A percentile compares a stretch with the other conserved stretches of the same genome.
Conservation (phyloP, 2,329 filamentous ascomycete genomes). For the Clarireedia homoeocarpa region DNA sequence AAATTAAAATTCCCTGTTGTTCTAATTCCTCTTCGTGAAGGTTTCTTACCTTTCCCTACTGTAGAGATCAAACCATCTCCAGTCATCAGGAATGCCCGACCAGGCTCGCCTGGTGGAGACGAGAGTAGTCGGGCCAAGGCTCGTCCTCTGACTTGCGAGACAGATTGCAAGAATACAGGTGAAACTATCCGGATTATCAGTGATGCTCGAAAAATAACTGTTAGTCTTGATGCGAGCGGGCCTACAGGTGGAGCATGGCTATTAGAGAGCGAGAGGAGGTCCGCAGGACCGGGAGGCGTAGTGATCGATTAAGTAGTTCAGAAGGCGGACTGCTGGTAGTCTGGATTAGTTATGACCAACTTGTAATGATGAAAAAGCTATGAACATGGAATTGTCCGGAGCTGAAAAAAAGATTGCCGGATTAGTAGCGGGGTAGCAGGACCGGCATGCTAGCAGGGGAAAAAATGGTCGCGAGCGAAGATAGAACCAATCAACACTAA, state of each 20-base stretch:
- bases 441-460: not conserved
- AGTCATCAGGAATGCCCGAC: slow-evolving; percentile 19
- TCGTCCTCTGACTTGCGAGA: slow-evolving; percentile 54
- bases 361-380: no score
- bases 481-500: not conserved
- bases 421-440: no score
- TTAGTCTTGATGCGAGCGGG: slow-evolving; percentile 62
- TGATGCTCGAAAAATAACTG: slow-evolving; percentile 63
- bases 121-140: slow-evolving; percentile 15
- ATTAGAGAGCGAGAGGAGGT: slow-evolving; percentile 48
- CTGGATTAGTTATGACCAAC: no score
- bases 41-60: slow-evolving; percentile 67
- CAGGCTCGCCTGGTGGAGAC: slow-evolving; percentile 17
- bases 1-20: slow-evolving; percentile 55
- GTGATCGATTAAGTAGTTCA: slow-evolving; percentile 9
- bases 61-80: slow-evolving; percentile 67
- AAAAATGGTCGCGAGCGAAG: not conserved
- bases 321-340: not conserved
- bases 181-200: slow-evolving; percentile 69
- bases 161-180: slow-evolving; percentile 70
- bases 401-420: not conserved
- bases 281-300: slow-evolving; percentile 9
- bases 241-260: slow-evolving; percentile 58
- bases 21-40: slow-evolving; percentile 72
- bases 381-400: not conserved